Evolutionary conservation across 257 asterid genomes (phyloP), one percentile per base, ranked within the genome.

Genomic region (Solanum paucissectum): DNA sequence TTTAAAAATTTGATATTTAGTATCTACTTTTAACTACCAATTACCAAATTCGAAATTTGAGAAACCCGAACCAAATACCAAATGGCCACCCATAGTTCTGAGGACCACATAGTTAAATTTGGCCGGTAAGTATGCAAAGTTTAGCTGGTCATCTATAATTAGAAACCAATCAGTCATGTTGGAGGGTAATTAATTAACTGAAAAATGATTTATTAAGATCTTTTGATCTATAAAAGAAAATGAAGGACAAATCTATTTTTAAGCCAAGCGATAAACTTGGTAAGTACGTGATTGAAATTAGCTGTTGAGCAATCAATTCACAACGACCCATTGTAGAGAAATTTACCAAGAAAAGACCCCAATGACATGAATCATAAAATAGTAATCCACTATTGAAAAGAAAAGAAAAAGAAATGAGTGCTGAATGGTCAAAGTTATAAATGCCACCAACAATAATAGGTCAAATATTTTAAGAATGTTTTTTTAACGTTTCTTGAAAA

Each of bases 221-320:
- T 44, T 55, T 79, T n/a, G 0, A 52, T 40, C 60, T 44, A 44
- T 49, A 27, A 27, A 27, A 44, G n/a, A 76, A 73, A 42, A 42
- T 40, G 37, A 25, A 42, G 14, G 37, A 29, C n/a, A 64, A 44
- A 44, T 21, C 58, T 38, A 55, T 38, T 83, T 83, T 36, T 36
- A 71, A 79, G 64, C 84, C 37, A 27, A n/a, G 14, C 27, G 33
- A 72, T 16, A 72, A 72, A 69, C 60, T 75, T 90, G 79, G 89
- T 92, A 25, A 25, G 62, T 77, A 87, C 44, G 91, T 90, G 84
- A 86, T 37, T n/a, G 94, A 92, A 88, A 88, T 72, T 72, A 33
- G 95, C 20, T 36, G 83, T 93, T 93, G 90, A 69, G 92, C 91
- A 90, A 93, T 93, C 94, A 92, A 89, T 88, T 92, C 94, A 89